phyloP scores from a whole-genome alignment of 345 rosid species.

The Citrus hindsii region DNA sequence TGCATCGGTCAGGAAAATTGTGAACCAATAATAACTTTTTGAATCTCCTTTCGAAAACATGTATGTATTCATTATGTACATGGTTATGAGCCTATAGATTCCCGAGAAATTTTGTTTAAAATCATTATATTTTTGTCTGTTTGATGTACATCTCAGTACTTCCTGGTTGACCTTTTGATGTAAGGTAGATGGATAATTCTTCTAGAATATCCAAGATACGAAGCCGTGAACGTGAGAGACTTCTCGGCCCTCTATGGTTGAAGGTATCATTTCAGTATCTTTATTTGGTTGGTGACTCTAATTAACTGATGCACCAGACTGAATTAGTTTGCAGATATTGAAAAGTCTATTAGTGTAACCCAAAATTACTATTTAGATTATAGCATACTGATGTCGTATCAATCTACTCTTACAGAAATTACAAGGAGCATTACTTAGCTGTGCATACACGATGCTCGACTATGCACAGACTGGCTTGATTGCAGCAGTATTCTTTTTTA shows the following conservation, averaged over 20 bases:
- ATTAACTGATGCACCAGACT: background rate
- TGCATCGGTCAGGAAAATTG: background rate
- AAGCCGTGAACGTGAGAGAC: constrained; percentile 85
- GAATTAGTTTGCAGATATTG: background rate
- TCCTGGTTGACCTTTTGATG: constrained; percentile 33
- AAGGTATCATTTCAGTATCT: constrained; percentile 46
- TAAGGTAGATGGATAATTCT: constrained; percentile 91
- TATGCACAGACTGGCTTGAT: constrained; percentile 96
- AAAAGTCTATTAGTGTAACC: constrained; percentile 10
- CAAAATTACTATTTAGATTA: constrained; percentile 6
- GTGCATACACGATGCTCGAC: constrained; percentile 79
- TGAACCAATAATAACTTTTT: background rate
- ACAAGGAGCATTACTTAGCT: constrained; percentile 84
- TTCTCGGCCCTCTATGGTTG: constrained; percentile 95
- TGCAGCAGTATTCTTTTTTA: constrained; percentile 95
- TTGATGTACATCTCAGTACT: constrained; percentile 2
- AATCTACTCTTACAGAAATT: constrained; percentile 42
- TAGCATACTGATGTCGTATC: constrained; percentile 8
- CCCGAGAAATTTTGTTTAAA: background rate
- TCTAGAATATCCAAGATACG: constrained; percentile 96
- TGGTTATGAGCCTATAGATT: background rate
- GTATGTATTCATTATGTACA: background rate
- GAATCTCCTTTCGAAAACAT: background rate
- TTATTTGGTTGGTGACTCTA: background rate
- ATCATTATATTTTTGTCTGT: background rate